Evolutionary conservation across 768 basidiomycete genomes (phyloP), one percentile per base, ranked within the genome.

Genomic region (Auricularia sp.): DNA sequence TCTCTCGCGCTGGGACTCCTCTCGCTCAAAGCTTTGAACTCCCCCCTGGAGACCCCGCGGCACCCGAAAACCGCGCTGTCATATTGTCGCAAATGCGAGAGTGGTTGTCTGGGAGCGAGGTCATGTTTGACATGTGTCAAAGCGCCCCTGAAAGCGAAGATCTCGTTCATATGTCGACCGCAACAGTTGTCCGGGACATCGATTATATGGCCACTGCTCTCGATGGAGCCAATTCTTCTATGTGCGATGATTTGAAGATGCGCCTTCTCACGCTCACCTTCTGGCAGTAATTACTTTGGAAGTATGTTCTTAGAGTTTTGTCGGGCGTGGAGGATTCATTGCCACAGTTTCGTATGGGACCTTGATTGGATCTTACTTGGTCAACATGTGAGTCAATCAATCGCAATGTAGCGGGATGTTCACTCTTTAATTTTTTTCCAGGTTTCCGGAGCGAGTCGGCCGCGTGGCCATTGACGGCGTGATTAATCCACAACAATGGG

Each of bases 381-480:
- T 68, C 39, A 68, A 68, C 51, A 68, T 68, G 68, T 68, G 33
- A 39, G 64, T 44, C 43, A 0, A 11, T 11, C 42, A 11, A 10
- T 36, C 36, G 4, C 23, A 29, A 29, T 35, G 16, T 0, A 61
- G 3, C 1, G 36, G 36, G 33, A 11, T 18, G 39, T 21, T 23
- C 51, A 21, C n/a, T 11, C n/a, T 33, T 18, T 0, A 10, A 29
- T 29, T 29, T 1, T 29, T 29, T 1, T 11, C 0, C 56, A 68
- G 68, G 68, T 67, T 68, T 62, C 68, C 68, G 7, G 44, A 67
- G 43, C 64, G 68, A 7, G 42, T 68, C 3, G 68, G 68, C 14
- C 61, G 67, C 14, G 68, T 68, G 3, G 59, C 62, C 3, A 61
- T 68, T 35, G 66, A 68, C 56, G 68, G 68, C 14, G 65, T 68